Conservation (phyloP, 768 basidiomycete genomes). For the Lactarius hatsudake region DNA sequence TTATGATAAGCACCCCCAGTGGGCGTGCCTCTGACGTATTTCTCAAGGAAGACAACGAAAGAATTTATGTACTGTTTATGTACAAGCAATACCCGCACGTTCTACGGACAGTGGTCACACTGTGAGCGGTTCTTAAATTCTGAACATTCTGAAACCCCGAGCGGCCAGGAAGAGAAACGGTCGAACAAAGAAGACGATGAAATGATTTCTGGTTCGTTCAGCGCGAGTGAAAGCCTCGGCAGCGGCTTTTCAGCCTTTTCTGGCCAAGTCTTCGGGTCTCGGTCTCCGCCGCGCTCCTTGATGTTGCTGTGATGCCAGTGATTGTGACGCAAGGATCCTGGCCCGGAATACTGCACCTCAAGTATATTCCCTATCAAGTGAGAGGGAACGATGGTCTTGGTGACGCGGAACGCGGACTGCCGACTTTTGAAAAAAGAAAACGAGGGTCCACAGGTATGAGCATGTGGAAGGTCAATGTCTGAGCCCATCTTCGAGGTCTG, state of each 20-base stretch:
- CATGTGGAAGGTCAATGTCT: neutral
- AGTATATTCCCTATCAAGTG: neutral
- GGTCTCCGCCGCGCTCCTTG: slow-evolving; percentile 4
- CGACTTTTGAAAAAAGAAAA: neutral
- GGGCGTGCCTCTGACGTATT: slow-evolving; percentile 22
- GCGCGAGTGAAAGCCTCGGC: neutral
- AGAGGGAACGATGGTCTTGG: neutral
- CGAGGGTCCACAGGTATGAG: neutral
- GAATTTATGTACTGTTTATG: slow-evolving; percentile 23
- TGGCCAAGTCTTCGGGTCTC: slow-evolving; percentile 16
- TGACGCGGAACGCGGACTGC: neutral
- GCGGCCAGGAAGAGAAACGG: neutral
- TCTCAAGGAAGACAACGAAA: neutral
- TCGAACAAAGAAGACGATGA: neutral
- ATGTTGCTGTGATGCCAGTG: neutral
- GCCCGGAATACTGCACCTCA: neutral
- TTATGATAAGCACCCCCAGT: slow-evolving; percentile 6
- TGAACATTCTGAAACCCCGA: slow-evolving; percentile 26
- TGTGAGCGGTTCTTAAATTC: slow-evolving; percentile 10
- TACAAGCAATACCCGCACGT: slow-evolving; percentile 4
- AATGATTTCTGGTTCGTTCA: slow-evolving; percentile 2
- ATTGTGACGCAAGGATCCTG: neutral
- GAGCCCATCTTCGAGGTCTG: neutral
- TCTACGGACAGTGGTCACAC: neutral
- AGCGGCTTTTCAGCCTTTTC: neutral